Percentiles rank a stretch among this genome's conserved stretches.
Evolutionary conservation across 1,284 basidiomycete genomes (phyloP).

Genomic region (Leccinum griseonigrum): DNA sequence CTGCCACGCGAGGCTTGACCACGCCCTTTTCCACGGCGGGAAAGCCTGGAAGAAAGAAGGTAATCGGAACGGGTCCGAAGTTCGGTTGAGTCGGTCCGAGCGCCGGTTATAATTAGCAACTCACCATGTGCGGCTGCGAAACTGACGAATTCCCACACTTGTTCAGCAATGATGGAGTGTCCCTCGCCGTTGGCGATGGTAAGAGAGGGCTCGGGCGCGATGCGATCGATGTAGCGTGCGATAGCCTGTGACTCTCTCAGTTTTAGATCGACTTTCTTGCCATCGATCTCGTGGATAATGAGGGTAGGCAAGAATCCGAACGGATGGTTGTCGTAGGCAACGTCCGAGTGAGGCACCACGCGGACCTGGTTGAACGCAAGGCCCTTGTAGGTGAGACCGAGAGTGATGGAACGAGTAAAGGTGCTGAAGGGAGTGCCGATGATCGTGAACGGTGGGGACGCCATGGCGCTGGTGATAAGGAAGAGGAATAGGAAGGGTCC

Average conservation of each 20-base stretch:
- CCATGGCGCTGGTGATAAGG: conserved; percentile 14
- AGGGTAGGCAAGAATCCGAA: conserved; percentile 35
- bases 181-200: conserved; percentile 21
- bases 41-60: conserved; percentile 20
- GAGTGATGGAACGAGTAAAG: conserved; percentile 34
- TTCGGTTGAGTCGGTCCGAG: background rate
- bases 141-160: conserved; percentile 35
- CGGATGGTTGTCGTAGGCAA: conserved; percentile 28
- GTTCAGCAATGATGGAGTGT: conserved; percentile 23
- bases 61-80: background rate
- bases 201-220: conserved; percentile 28
- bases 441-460: conserved; percentile 22
- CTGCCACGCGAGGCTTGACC: conserved; percentile 32
- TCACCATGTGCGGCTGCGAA: conserved; percentile 27
- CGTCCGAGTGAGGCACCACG: conserved; percentile 29
- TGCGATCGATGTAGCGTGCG: conserved; percentile 27
- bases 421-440: conserved; percentile 36
- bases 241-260: conserved; percentile 32
- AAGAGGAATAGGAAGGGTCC: background rate
- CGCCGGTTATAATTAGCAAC: background rate
- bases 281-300: conserved; percentile 27
- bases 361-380: conserved; percentile 27
- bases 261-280: conserved; percentile 23
- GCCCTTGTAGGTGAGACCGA: conserved; percentile 29
- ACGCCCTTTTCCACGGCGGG: conserved; percentile 30